Percentiles rank a stretch among this genome's conserved stretches.
phyloP scores from a whole-genome alignment of 2,329 filamentous ascomycete species.

The Aureobasidium sp. region DNA sequence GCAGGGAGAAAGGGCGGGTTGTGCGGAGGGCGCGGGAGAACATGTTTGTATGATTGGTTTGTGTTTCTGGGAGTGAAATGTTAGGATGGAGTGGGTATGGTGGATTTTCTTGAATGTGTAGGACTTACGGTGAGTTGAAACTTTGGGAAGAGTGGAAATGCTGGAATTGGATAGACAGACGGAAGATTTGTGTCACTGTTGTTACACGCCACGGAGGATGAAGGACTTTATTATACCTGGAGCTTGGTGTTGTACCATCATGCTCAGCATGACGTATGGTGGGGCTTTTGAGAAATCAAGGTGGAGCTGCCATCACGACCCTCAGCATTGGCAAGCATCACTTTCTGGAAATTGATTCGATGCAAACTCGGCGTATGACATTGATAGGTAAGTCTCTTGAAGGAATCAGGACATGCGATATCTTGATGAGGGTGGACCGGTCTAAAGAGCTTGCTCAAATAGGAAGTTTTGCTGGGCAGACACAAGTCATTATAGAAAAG shows the following conservation, averaged over 20 bases:
- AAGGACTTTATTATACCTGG: background rate
- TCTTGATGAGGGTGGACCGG: too few species aligned
- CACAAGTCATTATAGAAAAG: too few species aligned
- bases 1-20: background rate
- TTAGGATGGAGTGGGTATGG: background rate
- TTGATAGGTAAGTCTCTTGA: too few species aligned
- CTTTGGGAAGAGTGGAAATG: background rate
- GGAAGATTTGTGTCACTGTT: background rate
- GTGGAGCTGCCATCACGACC: background rate
- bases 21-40: background rate
- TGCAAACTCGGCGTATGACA: background rate
- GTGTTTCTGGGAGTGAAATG: background rate
- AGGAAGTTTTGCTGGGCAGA: too few species aligned
- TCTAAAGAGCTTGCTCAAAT: too few species aligned
- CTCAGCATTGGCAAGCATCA: background rate
- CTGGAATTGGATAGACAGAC: background rate
- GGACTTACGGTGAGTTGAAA: background rate
- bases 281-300: background rate
- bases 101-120: background rate
- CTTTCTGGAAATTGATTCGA: too few species aligned
- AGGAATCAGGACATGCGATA: too few species aligned
- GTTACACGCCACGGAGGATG: background rate
- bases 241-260: background rate
- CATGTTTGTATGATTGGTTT: background rate
- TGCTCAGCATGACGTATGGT: slow-evolving; percentile 3